Evolutionary conservation across 805 yeast genomes (phyloP), one percentile per base, ranked within the genome.

Genomic region (Torulaspora delbrueckii): DNA sequence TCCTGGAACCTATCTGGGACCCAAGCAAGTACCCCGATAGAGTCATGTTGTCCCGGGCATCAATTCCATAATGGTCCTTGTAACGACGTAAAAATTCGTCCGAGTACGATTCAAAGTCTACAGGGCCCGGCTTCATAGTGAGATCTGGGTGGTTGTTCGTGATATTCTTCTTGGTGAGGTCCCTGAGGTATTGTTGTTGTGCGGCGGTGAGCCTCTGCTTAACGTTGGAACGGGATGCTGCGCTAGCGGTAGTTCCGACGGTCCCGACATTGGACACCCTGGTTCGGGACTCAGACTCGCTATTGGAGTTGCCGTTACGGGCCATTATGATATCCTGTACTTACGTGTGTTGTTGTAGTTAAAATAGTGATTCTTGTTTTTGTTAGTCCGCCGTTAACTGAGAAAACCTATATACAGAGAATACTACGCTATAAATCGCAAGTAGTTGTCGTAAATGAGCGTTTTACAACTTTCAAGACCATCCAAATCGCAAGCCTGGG

Each of bases 121-220:
- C 57, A 1, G 89, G 84, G 45, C 80, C 77, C 1, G 70, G 64
- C 8, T 67, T 65, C 0, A 75, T 73, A 26, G 59, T 58, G 52
- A 82, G 82, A 33, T 75, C 69, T 1, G 90, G 90, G 2, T 89
- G 90, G 56, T 85, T 85, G 19, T 85, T 77, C 53, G 84, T 76
- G 33, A 85, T 79, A 62, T 85, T 87, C 48, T 78, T 79, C n/a
- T 78, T 72, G 4, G 82, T 67, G 37, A 75, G 76, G 51, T 82
- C 84, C 47, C 81, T 85, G 54, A 65, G 44, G 50, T 84, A 88
- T 14, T 82, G 84, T 36, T 83, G 87, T 34, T 79, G 81, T 2
- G 80, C 75, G 3, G 78, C 76, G 25, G 81, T 79, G 46, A 77
- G 73, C 49, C 84, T 72, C 10, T 62, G 65, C 46, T 60, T 58